Evolutionary conservation across 2,329 filamentous ascomycete species (phyloP).

Genomic region (Fusarium fracticaudum): DNA sequence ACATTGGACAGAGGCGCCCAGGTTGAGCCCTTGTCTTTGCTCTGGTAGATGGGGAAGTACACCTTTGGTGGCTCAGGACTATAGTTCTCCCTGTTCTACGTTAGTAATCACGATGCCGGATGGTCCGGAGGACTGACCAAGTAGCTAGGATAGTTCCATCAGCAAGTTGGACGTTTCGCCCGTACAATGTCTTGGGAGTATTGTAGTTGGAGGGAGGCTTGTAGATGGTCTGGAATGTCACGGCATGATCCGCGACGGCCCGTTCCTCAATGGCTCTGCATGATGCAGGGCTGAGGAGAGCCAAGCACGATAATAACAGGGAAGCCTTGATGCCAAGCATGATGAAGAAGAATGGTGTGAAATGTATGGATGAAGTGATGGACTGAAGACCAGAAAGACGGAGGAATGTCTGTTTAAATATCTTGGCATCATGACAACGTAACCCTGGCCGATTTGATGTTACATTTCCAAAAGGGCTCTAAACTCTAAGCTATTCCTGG

Average conservation of each 20-base stretch:
- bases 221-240: neutral
- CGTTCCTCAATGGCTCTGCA: slow-evolving; percentile 6
- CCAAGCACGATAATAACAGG: slow-evolving; percentile 4
- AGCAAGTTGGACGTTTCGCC: neutral
- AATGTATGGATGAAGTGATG: neutral
- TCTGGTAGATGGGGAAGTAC: slow-evolving; percentile 63
- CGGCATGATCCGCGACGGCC: slow-evolving; percentile 1
- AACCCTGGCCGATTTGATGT: neutral
- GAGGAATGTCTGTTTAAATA: neutral
- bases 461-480: neutral
- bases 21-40: slow-evolving; percentile 60
- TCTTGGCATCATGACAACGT: neutral
- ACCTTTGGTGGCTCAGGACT: slow-evolving; percentile 62
- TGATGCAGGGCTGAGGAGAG: neutral
- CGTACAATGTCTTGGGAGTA: neutral
- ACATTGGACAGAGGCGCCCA: slow-evolving; percentile 72
- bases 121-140: neutral
- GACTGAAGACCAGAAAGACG: neutral
- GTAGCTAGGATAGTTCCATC: slow-evolving; percentile 3
- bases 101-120: rapidly evolving
- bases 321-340: slow-evolving; percentile 17
- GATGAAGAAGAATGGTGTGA: neutral
- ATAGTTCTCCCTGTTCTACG: slow-evolving; percentile 60
- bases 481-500: neutral
- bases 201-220: neutral